Percentiles rank a stretch among this genome's conserved stretches.
Evolutionary conservation across 108 stramenopile genomes (phyloP).

Genomic region (Skeletonema potamos): DNA sequence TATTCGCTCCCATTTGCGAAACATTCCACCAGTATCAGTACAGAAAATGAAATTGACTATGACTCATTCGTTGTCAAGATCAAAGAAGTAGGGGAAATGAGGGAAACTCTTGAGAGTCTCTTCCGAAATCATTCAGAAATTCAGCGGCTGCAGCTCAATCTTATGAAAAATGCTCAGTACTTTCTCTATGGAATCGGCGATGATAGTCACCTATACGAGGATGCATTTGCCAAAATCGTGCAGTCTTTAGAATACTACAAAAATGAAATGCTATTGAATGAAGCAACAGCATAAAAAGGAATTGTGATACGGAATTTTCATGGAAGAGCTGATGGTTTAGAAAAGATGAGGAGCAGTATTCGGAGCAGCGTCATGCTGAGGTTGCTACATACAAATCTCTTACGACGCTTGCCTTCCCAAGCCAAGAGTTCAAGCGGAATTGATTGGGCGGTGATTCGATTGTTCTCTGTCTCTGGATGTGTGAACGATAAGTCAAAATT

Average conservation of each 20-base stretch:
- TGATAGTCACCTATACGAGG: conserved; percentile 2
- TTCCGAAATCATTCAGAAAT: conserved; percentile 6
- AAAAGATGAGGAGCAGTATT: no score
- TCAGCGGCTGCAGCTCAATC: conserved; percentile 1
- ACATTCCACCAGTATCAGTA: neutral
- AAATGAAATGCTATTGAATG: no score
- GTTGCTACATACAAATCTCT: no score
- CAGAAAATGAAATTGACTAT: conserved; percentile 20
- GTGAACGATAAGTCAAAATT: no score
- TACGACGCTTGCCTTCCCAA: no score
- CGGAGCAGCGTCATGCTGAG: no score
- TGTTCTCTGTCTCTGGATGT: no score
- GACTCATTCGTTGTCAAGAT: conserved; percentile 24
- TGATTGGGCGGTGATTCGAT: no score
- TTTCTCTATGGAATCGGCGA: conserved; percentile 22
- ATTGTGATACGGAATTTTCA: no score
- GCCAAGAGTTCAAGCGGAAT: no score
- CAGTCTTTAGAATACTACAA: neutral
- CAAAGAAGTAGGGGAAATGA: neutral
- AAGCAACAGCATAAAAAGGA: no score
- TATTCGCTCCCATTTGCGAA: conserved; percentile 7
- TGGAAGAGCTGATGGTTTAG: no score
- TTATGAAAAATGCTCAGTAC: conserved; percentile 9
- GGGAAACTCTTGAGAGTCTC: conserved; percentile 2
- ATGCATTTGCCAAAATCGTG: conserved; percentile 15